Evolutionary conservation across 495 filamentous ascomycete genomes (phyloP).

Genomic region (Ramalina intermedia): DNA sequence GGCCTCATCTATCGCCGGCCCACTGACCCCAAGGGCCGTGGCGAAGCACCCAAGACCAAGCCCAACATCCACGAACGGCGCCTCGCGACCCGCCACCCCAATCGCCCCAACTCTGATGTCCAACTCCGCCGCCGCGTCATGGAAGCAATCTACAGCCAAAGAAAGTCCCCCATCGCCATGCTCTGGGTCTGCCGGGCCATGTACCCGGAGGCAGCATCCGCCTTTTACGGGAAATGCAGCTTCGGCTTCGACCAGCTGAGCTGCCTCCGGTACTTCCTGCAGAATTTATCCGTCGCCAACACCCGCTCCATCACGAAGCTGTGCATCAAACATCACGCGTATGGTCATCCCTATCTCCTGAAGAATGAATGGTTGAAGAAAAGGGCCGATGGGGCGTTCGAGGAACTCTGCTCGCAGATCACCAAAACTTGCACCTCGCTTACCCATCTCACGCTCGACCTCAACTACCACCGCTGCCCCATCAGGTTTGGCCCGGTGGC

Average conservation of each 20-base stretch:
- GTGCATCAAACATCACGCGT: slow-evolving; percentile 7
- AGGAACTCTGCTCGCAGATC: slow-evolving; percentile 9
- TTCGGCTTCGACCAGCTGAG: slow-evolving; percentile 9
- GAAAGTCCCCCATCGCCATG: slow-evolving; percentile 5
- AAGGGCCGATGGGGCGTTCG: slow-evolving; percentile 9
- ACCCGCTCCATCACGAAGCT: slow-evolving; percentile 2
- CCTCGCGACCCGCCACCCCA: neutral
- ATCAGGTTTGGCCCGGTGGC: slow-evolving; percentile 4
- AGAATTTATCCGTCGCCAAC: neutral
- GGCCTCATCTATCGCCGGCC: slow-evolving; percentile 2
- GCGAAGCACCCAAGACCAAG: neutral
- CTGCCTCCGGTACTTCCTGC: slow-evolving; percentile 9
- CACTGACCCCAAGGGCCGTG: neutral
- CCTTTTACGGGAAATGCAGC: slow-evolving; percentile 11
- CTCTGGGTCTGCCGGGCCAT: slow-evolving; percentile 7
- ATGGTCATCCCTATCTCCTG: slow-evolving; percentile 5
- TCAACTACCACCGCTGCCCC: slow-evolving; percentile 6
- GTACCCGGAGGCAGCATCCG: slow-evolving; percentile 7
- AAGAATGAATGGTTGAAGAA: slow-evolving; percentile 8
- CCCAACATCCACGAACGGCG: neutral
- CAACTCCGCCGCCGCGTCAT: neutral
- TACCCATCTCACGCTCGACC: slow-evolving; percentile 3
- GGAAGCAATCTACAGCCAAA: neutral
- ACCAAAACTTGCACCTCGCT: slow-evolving; percentile 3
- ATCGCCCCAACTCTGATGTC: neutral